These are phyloP conservation scores for Coemansia sp. DNA, from an alignment of 192 early-diverging fungal species.

Conservation along the genomic window DNA sequence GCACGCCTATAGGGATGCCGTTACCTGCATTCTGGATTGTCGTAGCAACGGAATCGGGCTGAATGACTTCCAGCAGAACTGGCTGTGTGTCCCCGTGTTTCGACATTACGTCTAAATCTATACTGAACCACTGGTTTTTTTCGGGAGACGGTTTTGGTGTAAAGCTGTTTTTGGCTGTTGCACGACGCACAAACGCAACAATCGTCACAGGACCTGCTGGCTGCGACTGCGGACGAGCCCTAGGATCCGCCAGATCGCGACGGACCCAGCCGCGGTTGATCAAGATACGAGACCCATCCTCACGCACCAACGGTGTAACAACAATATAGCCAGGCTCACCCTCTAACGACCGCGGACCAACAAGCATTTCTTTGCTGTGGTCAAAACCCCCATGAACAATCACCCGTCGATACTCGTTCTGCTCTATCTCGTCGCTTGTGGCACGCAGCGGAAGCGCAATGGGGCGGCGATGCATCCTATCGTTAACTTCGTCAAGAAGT, in stretches of 20 bases:
- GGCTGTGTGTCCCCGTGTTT: constrained; percentile 63
- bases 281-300: constrained; percentile 71
- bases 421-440: constrained; percentile 54
- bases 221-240: constrained; percentile 57
- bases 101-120: constrained; percentile 80
- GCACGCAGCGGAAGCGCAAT: constrained; percentile 70
- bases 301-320: constrained; percentile 73
- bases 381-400: constrained; percentile 66
- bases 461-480: constrained; percentile 66
- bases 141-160: constrained; percentile 63
- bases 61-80: constrained; percentile 76
- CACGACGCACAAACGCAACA: constrained; percentile 65
- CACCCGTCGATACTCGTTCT: constrained; percentile 79
- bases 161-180: constrained; percentile 59
- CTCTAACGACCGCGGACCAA: constrained; percentile 75
- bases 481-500: constrained; percentile 67
- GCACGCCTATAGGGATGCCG: constrained; percentile 73
- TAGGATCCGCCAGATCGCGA: constrained; percentile 63
- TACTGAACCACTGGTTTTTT: constrained; percentile 80
- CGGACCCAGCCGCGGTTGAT: constrained; percentile 92
- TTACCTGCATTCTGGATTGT: constrained; percentile 41
- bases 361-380: constrained; percentile 77
- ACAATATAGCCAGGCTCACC: constrained; percentile 72
- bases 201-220: constrained; percentile 59
- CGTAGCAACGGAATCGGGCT: constrained; percentile 50